phyloP scores from a whole-genome alignment of 2,329 filamentous ascomycete species.

The Penicillium frequentans region DNA sequence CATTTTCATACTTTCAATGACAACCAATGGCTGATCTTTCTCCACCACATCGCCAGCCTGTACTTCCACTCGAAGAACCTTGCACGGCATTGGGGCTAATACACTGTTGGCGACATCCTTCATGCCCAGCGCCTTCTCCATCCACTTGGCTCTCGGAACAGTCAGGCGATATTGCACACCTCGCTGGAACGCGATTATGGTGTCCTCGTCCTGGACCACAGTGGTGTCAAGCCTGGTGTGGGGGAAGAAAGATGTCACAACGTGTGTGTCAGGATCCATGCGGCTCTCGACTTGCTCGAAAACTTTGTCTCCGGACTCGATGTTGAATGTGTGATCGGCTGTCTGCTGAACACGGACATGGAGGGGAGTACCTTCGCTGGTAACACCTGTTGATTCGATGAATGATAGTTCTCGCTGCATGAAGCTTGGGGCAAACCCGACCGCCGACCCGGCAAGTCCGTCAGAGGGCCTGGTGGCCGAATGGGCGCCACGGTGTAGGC shows the following conservation, averaged over 20 bases:
- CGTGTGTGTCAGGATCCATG: constrained; percentile 46
- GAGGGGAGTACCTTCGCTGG: constrained; percentile 38
- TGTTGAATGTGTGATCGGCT: constrained; percentile 48
- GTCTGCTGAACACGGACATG: constrained; percentile 55
- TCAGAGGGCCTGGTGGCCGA: constrained; percentile 23
- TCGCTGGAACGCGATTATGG: constrained; percentile 73
- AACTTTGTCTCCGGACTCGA: constrained; percentile 44
- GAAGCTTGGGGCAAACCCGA: constrained; percentile 63
- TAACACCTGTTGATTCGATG: constrained; percentile 48
- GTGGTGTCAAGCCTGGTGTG: constrained; percentile 77
- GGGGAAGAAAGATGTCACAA: constrained; percentile 75
- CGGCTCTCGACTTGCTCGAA: constrained; percentile 51
- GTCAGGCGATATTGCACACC: constrained; percentile 59
- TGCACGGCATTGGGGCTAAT: constrained; percentile 94
- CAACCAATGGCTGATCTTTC: constrained; percentile 83
- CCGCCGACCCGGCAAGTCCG: constrained; percentile 33
- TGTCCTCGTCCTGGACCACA: constrained; percentile 57
- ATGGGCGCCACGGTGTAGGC: constrained; percentile 55
- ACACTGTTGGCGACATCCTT: constrained; percentile 82
- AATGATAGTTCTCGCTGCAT: constrained; percentile 64
- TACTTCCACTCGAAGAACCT: constrained; percentile 88
- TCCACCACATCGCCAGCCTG: constrained; percentile 76
- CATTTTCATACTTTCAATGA: constrained; percentile 93
- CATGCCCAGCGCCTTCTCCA: constrained; percentile 80
- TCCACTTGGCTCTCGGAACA: constrained; percentile 69